These are phyloP conservation scores for Hortaea sp. DNA, from an alignment of 2,329 filamentous ascomycete genomes.

Conservation along the genomic window DNA sequence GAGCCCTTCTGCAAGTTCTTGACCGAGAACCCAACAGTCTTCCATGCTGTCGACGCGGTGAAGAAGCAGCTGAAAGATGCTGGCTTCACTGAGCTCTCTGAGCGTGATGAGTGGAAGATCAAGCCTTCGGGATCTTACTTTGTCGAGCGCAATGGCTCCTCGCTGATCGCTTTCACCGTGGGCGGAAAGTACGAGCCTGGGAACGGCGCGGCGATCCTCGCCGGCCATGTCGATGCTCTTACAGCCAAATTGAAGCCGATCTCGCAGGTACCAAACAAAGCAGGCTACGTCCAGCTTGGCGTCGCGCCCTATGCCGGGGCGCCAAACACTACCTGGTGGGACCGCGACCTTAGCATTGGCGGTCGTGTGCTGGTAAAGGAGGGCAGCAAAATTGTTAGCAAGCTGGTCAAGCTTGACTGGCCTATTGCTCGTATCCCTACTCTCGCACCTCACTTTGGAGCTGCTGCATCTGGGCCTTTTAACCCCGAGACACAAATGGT, in stretches of 20 bases:
- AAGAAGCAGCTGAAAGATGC: constrained; percentile 58
- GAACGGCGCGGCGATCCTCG: constrained; percentile 79
- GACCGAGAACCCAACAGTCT: constrained; percentile 82
- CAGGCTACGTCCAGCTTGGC: constrained; percentile 79
- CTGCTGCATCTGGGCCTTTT: constrained; percentile 53
- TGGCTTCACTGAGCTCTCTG: constrained; percentile 70
- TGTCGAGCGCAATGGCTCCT: constrained; percentile 72
- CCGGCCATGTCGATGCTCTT: constrained; percentile 85
- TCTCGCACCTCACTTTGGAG: constrained; percentile 86
- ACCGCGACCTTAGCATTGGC: constrained; percentile 83
- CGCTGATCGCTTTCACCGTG: constrained; percentile 74
- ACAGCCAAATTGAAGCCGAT: constrained; percentile 88
- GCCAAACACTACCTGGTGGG: constrained; percentile 90
- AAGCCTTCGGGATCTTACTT: constrained; percentile 81
- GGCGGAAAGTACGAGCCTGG: constrained; percentile 72
- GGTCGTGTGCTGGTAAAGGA: constrained; percentile 81
- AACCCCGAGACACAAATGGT: constrained; percentile 92
- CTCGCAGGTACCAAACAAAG: constrained; percentile 70
- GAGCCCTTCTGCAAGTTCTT: constrained; percentile 63
- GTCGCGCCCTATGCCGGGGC: constrained; percentile 88
- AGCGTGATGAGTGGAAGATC: constrained; percentile 75
- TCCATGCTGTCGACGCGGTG: constrained; percentile 77
- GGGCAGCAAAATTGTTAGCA: constrained; percentile 65
- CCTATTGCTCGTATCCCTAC: constrained; percentile 89
- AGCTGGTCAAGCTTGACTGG: constrained; percentile 86